A percentile compares a stretch with the other conserved stretches of the same genome.
These are phyloP conservation scores for Phytophthora rubi DNA, from an alignment of 352 stramenopile genomes.

Conservation along the genomic window DNA sequence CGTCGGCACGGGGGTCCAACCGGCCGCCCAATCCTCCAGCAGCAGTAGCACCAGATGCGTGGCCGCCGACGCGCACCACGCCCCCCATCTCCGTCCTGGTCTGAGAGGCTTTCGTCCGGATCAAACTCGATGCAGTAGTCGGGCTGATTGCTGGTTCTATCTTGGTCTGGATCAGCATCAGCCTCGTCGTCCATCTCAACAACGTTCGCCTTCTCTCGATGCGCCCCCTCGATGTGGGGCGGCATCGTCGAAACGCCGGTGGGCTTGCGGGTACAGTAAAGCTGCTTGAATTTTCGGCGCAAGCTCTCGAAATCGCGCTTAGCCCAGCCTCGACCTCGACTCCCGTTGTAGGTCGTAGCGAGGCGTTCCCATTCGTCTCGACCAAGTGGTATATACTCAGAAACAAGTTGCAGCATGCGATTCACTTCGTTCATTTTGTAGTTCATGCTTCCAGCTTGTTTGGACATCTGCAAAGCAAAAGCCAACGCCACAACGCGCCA, in stretches of 20 bases:
- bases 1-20: not conserved
- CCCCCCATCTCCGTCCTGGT: not conserved
- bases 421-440: not conserved
- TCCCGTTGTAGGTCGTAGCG: not conserved
- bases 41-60: not conserved
- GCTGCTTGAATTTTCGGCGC: not conserved
- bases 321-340: not conserved
- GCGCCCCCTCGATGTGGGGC: not conserved
- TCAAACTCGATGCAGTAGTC: not conserved
- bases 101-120: not conserved
- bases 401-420: not conserved
- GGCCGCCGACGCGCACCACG: not conserved
- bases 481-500: not conserved
- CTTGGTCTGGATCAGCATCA: not conserved
- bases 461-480: not conserved
- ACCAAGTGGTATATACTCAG: not conserved
- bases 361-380: not conserved
- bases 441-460: constrained; percentile 1
- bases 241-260: not conserved
- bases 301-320: not conserved
- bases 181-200: not conserved
- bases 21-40: not conserved
- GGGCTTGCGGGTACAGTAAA: not conserved
- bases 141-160: not conserved
- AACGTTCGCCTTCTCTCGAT: not conserved